Base-by-base conservation (phyloP, 2,329 filamentous ascomycete genomes). In the Ceratocystis smalleyi region DNA sequence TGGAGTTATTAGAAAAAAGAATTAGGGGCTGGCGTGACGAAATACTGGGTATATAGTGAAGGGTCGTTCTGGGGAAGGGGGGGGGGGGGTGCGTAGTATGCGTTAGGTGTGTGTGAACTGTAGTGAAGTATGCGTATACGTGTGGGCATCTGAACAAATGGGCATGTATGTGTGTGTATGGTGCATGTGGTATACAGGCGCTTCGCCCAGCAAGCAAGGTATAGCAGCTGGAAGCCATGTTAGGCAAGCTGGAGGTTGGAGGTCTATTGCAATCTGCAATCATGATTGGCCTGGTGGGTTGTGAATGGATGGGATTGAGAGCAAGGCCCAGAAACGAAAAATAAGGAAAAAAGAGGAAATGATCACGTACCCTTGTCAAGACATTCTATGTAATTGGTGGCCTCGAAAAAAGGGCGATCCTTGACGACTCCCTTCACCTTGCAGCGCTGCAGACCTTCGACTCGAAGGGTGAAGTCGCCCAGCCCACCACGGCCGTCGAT, bases 341-440 rank as follows among this genome's bases (percentile, higher is more conserved):
- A 19, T 8, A 27, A 61, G 45, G 59, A 59, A 43, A 60, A 63
- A 40, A 40, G 12, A 40, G 49, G n/a, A 54, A 54, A 30, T 49
- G 45, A 55, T 27, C 24, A 71, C 80, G 67, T 75, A 88, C 84
- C 78, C 68, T 83, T 81, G 72, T 95, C 90, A 65, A 86, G 81
- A 70, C 86, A 83, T 64, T 87, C 80, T 19, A 79, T 80, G 57
- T 65, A 68, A 27, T 96, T 83, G 69, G 87, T 87, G 57, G 85
- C 91, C 75, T 96, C 91, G 69, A 96, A 91, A 72, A 88, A 95
- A 1, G 91, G 89, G 63, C 85, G 82, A 68, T 95, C 89, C 72
- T 89, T 86, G 45, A 83, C 80, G 59, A 94, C 75, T 70, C 84
- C 85, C 62, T 90, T 86, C 43, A 96, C 76, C 67, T 83, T 82